Base-by-base conservation (phyloP, 306 rosid genomes). In the Lotus japonicus region DNA sequence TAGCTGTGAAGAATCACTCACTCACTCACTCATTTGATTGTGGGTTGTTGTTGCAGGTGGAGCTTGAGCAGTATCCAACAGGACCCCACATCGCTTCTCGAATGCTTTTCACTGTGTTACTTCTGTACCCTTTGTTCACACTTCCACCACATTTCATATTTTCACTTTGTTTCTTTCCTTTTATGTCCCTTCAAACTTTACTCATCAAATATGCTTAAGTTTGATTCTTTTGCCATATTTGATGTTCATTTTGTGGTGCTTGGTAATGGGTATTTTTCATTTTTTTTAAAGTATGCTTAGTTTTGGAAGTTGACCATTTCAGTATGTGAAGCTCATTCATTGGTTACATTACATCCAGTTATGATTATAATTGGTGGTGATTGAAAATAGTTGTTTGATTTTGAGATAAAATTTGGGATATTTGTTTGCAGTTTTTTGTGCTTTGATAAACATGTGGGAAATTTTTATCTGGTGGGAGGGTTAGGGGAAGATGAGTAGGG, bases 41-140 rank as follows among this genome's bases (percentile, higher is more conserved):
- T n/a, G 31, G 31, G 31, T 21, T 21, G 31, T 21, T 63, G 9
- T 52, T 39, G 68, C 85, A 88, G 98, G 73, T 77, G 54, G 92
- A 90, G 66, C 87, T 90, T 72, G 98, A 94, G 38, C 98, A 94
- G 77, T 94, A 94, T 64, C 96, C 98, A 68, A 94, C 98, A 6
- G 98, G 97, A 64, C 89, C 96, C 57, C 98, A 94, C 77, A 88
- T 94, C 58, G 95, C 98, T 74, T 88, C 97, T 81, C 92, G 98
- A 76, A 82, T 90, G 95, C 80, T 94, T 33, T 94, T 56, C 84
- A 88, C 92, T 50, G 96, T 90, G 82, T 23, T 62, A 0, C 33
- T 74, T 78, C 44, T 36, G 2, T 2, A 35, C 23, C 13, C 45
- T 57, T 35, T 49, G 54, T 64, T 56, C 50, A 55, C 23, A 16